Base-by-base conservation (phyloP, 164 flowering plant species). In the Cinnamomum micranthum region DNA sequence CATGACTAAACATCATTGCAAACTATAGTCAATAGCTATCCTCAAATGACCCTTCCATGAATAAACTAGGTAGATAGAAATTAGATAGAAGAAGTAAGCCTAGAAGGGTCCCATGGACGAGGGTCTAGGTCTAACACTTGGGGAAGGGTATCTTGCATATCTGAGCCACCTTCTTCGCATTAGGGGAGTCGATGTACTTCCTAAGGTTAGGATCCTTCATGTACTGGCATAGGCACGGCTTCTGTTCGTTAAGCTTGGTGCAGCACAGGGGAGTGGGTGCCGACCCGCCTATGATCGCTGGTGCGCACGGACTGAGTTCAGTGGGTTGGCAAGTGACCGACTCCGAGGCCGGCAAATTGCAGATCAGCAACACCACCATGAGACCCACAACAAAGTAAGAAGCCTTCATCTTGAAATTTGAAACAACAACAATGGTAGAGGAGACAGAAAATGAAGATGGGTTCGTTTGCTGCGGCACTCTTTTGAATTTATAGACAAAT, bases 201-300 rank as follows among this genome's bases (percentile, higher is more conserved):
- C 11, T 12, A 12, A 74, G 52, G 50, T 55, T 51, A 13, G 76
- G 76, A 31, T 74, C 50, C 28, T 31, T 68, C 6, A 74, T 3
- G 52, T 68, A 74, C 66, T 28, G 65, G 65, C 76, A 68, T 28
- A 74, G 55, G 67, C 76, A 74, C 13, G 76, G 76, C 52, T 52
- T 28, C 28, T 74, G 71, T 59, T 68, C 71, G 31, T 55, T 67
- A 23, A 68, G 50, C 51, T 68, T 74, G 51, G 51, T 4, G 71
- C 76, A 67, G 23, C 76, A 74, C 2, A 2, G 13, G 6, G 60
- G 13, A 3, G 60, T 7, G 3, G 76, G 76, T 6, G 58, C n/a
- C 31, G 59, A 4, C 10, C 20, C 35, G 2, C 9, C 3, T 23
- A 47, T 64, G 22, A 12, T 7, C 10, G 69, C 52, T 1, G 11